phyloP scores from a whole-genome alignment of 139 green algal species.

The Volvox reticuliferus region DNA sequence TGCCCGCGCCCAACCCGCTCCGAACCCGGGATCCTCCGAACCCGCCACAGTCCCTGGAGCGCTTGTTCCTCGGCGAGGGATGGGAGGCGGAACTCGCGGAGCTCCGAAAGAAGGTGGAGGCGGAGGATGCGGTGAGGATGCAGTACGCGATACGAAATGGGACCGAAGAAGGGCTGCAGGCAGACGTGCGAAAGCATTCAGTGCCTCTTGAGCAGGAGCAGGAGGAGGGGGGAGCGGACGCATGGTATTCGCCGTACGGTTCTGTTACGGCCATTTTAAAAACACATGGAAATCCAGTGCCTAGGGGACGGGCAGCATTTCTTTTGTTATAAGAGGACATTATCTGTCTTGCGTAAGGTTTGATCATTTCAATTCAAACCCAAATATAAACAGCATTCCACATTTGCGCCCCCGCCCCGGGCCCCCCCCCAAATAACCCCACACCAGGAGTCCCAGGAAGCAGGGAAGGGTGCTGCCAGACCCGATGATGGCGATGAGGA shows the following conservation, averaged over 20 bases:
- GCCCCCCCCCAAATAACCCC: no score
- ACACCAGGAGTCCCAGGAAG: no score
- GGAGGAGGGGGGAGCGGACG: neutral
- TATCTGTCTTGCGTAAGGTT: no score
- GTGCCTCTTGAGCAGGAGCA: neutral
- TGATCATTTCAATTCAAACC: no score
- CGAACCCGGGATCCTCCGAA: neutral
- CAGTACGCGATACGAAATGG: constrained; percentile 24
- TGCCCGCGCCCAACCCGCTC: no score
- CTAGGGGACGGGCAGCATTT: no score
- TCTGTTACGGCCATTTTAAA: neutral
- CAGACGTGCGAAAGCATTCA: no score
- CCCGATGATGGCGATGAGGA: neutral
- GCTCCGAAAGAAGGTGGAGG: constrained; percentile 45
- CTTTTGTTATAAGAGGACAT: no score
- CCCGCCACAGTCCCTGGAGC: constrained; percentile 47
- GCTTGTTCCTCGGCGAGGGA: constrained; percentile 57
- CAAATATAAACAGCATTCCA: neutral
- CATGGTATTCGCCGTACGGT: neutral
- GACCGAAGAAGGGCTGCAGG: no score
- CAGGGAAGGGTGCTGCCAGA: no score
- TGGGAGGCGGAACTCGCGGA: constrained; percentile 62
- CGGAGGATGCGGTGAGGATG: neutral
- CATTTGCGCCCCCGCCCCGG: no score
- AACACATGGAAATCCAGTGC: no score